Evolutionary conservation across 2,329 filamentous ascomycete genomes (phyloP).

Genomic region (Graphilbum sp.): DNA sequence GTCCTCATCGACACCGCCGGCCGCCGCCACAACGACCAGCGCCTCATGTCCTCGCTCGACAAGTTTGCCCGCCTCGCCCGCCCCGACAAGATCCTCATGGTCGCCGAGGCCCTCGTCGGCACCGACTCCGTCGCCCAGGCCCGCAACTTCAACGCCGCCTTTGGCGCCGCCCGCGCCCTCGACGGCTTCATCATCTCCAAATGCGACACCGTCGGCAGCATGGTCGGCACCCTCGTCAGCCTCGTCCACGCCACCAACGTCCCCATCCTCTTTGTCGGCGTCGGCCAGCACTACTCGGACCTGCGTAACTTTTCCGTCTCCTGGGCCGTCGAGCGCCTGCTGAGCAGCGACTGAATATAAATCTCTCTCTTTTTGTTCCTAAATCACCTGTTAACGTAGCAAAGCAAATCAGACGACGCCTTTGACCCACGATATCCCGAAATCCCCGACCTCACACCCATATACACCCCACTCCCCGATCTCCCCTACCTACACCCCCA

Average conservation of each 20-base stretch:
- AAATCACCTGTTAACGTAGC: no score
- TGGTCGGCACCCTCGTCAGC: slow-evolving; percentile 89
- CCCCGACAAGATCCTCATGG: slow-evolving; percentile 98
- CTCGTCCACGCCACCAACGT: slow-evolving; percentile 97
- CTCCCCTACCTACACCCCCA: no score
- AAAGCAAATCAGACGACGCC: no score
- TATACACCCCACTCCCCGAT: background rate
- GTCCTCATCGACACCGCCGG: slow-evolving; percentile 95
- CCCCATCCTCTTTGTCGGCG: slow-evolving; percentile 80
- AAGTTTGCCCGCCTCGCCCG: slow-evolving; percentile 95
- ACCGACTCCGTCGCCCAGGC: slow-evolving; percentile 93
- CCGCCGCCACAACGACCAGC: slow-evolving; percentile 83
- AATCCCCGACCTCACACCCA: background rate
- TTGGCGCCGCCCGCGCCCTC: slow-evolving; percentile 62
- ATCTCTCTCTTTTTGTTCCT: no score
- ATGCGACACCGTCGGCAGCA: slow-evolving; percentile 98
- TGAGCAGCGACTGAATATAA: slow-evolving; percentile 32
- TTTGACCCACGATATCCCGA: no score
- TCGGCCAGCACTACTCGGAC: slow-evolving; percentile 54
- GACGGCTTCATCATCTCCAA: slow-evolving; percentile 98
- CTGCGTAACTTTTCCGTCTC: slow-evolving; percentile 52
- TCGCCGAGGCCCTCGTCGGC: slow-evolving; percentile 74
- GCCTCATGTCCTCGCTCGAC: slow-evolving; percentile 90
- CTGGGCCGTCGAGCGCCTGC: slow-evolving; percentile 51
- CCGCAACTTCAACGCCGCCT: slow-evolving; percentile 86